Percentiles rank a stretch among this genome's conserved stretches.
Evolutionary conservation across 176 grass and related monocot species (phyloP).

Genomic region (Sorghum bicolor): Sorghum_bicolor_NCBIv3 NC_012873.2:55864501-55865000

Average conservation of each 20-base stretch:
- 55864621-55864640: not conserved
- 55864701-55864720: not conserved
- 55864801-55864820: not conserved
- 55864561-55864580: not conserved
- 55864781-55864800: not conserved
- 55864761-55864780: not conserved
- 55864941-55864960: not conserved
- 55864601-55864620: not conserved
- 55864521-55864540: not conserved
- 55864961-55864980: not conserved
- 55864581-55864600: not conserved
- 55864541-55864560: not conserved
- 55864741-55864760: not conserved
- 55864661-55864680: not conserved
- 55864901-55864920: not conserved
- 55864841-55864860: not conserved
- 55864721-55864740: not conserved
- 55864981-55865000: not conserved
- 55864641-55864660: not conserved
- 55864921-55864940: not conserved
- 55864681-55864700: not conserved
- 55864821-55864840: not conserved
- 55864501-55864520: not conserved
- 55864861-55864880: not conserved
- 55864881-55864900: not conserved